Evolutionary conservation across 495 filamentous ascomycete genomes (phyloP).

Genomic region (Tuber umbilicatum): DNA sequence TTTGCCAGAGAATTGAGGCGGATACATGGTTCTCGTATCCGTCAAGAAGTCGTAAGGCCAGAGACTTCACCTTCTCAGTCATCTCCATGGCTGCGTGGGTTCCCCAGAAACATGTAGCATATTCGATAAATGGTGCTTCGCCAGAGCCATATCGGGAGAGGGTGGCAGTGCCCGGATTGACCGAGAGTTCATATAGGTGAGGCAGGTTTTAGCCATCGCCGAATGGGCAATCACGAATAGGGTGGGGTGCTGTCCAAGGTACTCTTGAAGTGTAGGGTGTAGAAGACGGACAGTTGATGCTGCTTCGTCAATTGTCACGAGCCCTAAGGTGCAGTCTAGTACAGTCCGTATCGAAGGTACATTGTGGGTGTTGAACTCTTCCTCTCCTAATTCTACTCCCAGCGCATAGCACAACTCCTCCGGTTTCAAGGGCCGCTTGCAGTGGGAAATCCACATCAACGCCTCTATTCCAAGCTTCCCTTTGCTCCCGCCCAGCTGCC

Average conservation of each 20-base stretch:
- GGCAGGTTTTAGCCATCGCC: not conserved
- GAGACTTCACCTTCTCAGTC: not conserved
- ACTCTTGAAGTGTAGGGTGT: not conserved
- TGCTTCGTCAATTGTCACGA: not conserved
- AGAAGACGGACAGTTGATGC: not conserved
- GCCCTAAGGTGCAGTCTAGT: not conserved
- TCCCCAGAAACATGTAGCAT: not conserved
- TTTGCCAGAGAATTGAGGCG: not conserved
- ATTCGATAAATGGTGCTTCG: not conserved
- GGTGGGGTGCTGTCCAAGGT: not conserved
- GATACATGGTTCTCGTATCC: not conserved
- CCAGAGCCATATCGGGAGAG: not conserved
- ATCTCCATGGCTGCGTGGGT: not conserved
- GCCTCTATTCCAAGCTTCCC: not conserved
- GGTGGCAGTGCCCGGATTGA: not conserved
- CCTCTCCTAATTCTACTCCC: not conserved
- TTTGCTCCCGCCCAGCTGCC: not conserved
- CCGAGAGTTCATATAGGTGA: not conserved
- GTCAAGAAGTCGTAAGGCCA: not conserved
- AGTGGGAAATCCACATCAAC: not conserved
- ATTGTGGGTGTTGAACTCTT: not conserved
- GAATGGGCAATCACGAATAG: not conserved
- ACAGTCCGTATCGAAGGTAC: not conserved
- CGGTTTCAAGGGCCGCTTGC: not conserved
- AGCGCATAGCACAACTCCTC: not conserved